Percentiles rank a stretch among this genome's conserved stretches.
Conservation (phyloP, 345 rosid species). For the Pistacia integerrima region DNA sequence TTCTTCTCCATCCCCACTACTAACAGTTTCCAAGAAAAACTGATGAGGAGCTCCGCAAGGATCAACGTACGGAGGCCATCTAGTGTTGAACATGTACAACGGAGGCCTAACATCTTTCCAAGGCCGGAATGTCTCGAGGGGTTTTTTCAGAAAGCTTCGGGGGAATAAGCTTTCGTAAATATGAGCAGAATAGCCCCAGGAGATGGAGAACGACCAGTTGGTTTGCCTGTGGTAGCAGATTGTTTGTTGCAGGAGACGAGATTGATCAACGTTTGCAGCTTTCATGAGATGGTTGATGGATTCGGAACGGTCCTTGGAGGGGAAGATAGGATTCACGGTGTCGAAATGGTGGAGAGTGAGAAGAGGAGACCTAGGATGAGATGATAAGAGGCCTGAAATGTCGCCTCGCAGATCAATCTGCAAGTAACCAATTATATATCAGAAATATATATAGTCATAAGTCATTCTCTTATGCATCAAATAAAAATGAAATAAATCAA, state of each 20-base stretch:
- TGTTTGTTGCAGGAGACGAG: conserved; percentile 63
- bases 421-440: not conserved
- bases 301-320: conserved; percentile 42
- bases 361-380: conserved; percentile 61
- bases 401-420: conserved; percentile 69
- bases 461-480: too few relatives aligned
- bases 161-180: conserved; percentile 55
- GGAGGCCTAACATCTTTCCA: conserved; percentile 46
- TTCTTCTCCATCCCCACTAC: too few relatives aligned
- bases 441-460: too few relatives aligned
- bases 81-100: conserved; percentile 51
- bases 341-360: conserved; percentile 71
- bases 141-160: conserved; percentile 44
- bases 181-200: conserved; percentile 68
- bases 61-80: conserved; percentile 22
- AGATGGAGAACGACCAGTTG: conserved; percentile 63
- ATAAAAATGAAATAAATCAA: too few relatives aligned
- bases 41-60: conserved; percentile 66
- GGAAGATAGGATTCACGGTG: conserved; percentile 55
- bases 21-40: conserved; percentile 44
- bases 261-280: conserved; percentile 48
- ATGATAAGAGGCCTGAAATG: conserved; percentile 63
- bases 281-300: conserved; percentile 61
- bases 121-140: conserved; percentile 57
- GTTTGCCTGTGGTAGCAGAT: conserved; percentile 55